phyloP scores from a whole-genome alignment of 805 yeast genomes.

The Ogataea methanolica region DNA sequence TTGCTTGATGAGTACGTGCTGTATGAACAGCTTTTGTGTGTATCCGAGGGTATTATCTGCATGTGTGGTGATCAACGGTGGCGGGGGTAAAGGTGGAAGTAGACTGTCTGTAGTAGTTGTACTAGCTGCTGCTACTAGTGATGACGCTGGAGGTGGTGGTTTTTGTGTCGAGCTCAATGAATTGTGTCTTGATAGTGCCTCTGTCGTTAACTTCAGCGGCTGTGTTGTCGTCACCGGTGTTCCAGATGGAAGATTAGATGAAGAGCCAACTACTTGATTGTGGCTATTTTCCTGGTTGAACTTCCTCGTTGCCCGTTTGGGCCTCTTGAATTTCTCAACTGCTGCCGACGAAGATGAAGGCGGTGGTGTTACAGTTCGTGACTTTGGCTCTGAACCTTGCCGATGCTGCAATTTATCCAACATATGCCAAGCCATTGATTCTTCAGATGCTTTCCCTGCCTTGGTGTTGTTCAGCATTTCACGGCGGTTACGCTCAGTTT shows the following conservation, averaged over 20 bases:
- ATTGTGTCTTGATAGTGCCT: neutral
- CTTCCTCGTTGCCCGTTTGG: slow-evolving; percentile 6
- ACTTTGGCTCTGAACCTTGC: neutral
- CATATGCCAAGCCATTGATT: slow-evolving; percentile 26
- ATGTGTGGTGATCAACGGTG: neutral
- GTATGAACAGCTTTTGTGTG: slow-evolving; percentile 53
- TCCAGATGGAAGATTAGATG: neutral
- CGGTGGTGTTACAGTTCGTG: neutral
- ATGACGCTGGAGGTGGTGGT: neutral
- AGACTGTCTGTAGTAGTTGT: neutral
- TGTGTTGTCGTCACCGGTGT: neutral
- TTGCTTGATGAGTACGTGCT: slow-evolving; percentile 49
- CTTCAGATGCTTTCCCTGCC: slow-evolving; percentile 8
- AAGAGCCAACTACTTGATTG: neutral
- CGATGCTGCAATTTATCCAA: slow-evolving; percentile 19
- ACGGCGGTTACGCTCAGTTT: slow-evolving; percentile 8
- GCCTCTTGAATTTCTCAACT: slow-evolving; percentile 10
- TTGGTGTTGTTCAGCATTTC: slow-evolving; percentile 1
- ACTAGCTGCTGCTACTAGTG: no score
- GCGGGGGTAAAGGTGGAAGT: neutral
- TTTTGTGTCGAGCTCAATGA: neutral
- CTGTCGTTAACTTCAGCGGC: neutral
- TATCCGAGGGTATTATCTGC: slow-evolving; percentile 7
- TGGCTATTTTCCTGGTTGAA: neutral
- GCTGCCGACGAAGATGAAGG: neutral